phyloP scores from a whole-genome alignment of 805 yeast species.

The Ogataea naganishii region DNA sequence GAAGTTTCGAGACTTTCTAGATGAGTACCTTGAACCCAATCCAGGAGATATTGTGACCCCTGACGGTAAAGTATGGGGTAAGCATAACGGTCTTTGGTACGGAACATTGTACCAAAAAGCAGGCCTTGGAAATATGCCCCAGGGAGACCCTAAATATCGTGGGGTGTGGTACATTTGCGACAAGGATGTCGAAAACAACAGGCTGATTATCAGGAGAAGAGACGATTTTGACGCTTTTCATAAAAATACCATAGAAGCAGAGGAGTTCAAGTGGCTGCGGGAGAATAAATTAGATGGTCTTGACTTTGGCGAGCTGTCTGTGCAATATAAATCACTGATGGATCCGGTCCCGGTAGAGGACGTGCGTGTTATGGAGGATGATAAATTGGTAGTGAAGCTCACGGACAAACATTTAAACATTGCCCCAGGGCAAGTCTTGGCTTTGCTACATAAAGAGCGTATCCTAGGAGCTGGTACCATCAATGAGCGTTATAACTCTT shows the following conservation, averaged over 20 bases:
- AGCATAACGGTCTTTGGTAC: conserved; percentile 84
- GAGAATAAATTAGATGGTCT: conserved; percentile 4
- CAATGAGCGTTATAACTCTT: conserved; percentile 2
- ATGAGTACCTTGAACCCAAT: conserved; percentile 60
- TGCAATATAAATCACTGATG: conserved; percentile 74
- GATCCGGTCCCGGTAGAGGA: conserved; percentile 32
- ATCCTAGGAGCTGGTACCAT: conserved; percentile 61
- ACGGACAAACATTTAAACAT: conserved; percentile 52
- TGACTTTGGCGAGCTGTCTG: conserved; percentile 23
- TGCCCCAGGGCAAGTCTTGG: conserved; percentile 85
- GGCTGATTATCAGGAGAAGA: conserved; percentile 73
- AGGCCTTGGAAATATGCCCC: conserved; percentile 81
- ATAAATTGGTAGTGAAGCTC: conserved; percentile 29
- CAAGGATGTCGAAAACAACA: conserved; percentile 56
- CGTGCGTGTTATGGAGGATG: conserved; percentile 6
- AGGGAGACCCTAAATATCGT: conserved; percentile 62
- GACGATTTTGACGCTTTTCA: conserved; percentile 48
- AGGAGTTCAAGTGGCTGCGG: conserved; percentile 43
- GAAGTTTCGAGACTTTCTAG: conserved; percentile 61
- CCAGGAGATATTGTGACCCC: conserved; percentile 79
- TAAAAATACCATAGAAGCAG: conserved; percentile 31
- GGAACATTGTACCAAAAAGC: conserved; percentile 91
- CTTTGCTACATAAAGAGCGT: conserved; percentile 55
- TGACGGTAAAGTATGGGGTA: conserved; percentile 70
- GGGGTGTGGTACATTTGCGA: conserved; percentile 87